A percentile compares a stretch with the other conserved stretches of the same genome.
phyloP scores from a whole-genome alignment of 2,329 filamentous ascomycete genomes.

The Setomelanomma holmii region DNA sequence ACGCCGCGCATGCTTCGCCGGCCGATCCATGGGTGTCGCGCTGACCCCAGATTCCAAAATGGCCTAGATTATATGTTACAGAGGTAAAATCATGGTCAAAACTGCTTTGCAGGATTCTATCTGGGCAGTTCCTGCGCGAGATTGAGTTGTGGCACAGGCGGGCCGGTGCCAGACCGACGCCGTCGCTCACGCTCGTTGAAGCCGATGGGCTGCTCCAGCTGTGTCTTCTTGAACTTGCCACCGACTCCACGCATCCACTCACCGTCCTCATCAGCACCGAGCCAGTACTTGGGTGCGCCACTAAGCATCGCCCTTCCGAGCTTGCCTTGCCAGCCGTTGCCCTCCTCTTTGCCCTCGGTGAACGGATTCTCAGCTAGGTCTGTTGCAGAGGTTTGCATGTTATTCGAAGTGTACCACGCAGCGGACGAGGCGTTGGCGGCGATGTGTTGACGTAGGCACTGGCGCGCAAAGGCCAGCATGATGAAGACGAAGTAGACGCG shows the following conservation, averaged over 20 bases:
- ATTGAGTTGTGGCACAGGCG: conserved; percentile 50
- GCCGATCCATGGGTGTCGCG: neutral
- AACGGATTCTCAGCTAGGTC: conserved; percentile 73
- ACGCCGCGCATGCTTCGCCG: conserved; percentile 7
- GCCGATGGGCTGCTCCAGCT: conserved; percentile 51
- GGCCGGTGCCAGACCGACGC: conserved; percentile 68
- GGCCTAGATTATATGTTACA: neutral
- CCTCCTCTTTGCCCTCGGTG: conserved; percentile 71
- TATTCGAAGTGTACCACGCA: conserved; percentile 49
- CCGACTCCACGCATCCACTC: conserved; percentile 72
- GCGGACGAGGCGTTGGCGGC: conserved; percentile 53
- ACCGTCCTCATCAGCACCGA: conserved; percentile 69
- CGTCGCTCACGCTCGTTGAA: conserved; percentile 66
- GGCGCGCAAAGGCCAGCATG: conserved; percentile 81
- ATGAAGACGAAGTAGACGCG: conserved; percentile 85
- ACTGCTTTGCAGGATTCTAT: conserved; percentile 8
- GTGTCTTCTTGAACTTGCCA: conserved; percentile 64
- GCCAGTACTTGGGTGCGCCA: conserved; percentile 79
- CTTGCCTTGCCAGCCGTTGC: conserved; percentile 79
- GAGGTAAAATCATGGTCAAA: neutral
- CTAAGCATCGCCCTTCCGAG: conserved; percentile 80
- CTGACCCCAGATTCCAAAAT: neutral
- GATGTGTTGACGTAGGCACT: conserved; percentile 75
- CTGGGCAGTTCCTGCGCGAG: conserved; percentile 28
- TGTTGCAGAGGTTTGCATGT: conserved; percentile 49